Conservation (phyloP, 768 basidiomycete species). For the Rhizopogon salebrosus region DNA sequence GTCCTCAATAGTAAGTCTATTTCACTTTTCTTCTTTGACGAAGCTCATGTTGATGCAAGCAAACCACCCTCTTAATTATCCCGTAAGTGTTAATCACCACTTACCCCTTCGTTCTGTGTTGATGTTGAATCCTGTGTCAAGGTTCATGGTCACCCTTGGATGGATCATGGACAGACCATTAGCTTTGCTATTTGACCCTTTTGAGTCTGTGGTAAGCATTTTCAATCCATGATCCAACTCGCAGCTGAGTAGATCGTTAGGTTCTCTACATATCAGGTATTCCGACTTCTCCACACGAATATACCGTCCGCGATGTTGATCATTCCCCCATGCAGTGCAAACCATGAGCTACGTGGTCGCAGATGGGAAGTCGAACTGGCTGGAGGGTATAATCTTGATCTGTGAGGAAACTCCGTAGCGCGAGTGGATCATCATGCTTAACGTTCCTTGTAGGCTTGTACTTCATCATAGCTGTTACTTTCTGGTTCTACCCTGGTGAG, state of each 20-base stretch:
- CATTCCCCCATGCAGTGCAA: constrained; percentile 45
- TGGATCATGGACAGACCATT: constrained; percentile 82
- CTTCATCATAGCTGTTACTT: constrained; percentile 63
- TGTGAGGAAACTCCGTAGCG: constrained; percentile 35
- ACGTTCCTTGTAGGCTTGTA: constrained; percentile 51
- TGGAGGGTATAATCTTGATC: constrained; percentile 74
- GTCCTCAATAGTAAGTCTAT: constrained; percentile 57
- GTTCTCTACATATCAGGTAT: constrained; percentile 34
- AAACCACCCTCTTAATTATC: constrained; percentile 83
- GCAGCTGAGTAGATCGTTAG: constrained; percentile 13
- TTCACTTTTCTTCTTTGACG: not conserved
- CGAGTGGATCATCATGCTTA: not conserved
- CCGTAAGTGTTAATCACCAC: constrained; percentile 44
- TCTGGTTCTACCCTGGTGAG: constrained; percentile 54
- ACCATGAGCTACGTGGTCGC: constrained; percentile 79
- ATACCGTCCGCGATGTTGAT: not conserved
- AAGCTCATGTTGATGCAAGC: constrained; percentile 33
- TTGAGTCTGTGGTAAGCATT: constrained; percentile 64
- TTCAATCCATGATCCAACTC: not conserved
- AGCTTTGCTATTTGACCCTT: constrained; percentile 83
- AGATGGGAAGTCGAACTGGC: constrained; percentile 82
- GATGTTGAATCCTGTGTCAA: constrained; percentile 20
- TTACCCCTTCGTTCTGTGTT: not conserved
- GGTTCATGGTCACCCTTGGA: constrained; percentile 67
- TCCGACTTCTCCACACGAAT: constrained; percentile 25